These are phyloP conservation scores for Dioszegia hungarica DNA, from an alignment of 768 basidiomycete species.

Conservation along the genomic window DNA sequence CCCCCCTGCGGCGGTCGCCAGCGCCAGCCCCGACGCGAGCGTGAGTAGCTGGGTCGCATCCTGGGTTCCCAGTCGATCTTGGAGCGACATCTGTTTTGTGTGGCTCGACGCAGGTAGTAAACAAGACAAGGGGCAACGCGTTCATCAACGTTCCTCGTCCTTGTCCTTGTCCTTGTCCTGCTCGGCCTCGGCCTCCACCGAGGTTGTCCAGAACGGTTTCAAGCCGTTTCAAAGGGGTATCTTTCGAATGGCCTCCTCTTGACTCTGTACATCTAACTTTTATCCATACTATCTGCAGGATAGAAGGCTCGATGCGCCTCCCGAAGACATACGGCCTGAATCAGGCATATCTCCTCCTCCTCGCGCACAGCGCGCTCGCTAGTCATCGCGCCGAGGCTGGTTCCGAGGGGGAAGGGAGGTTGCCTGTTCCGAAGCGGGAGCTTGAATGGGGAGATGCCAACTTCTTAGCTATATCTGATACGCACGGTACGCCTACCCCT, in stretches of 20 bases:
- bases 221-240: not conserved
- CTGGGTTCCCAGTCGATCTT: constrained; percentile 32
- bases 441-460: constrained; percentile 87
- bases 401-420: not conserved
- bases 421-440: constrained; percentile 56
- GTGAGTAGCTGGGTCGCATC: constrained; percentile 30
- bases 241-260: not conserved
- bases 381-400: not conserved
- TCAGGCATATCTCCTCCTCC: too few species aligned
- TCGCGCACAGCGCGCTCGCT: too few species aligned
- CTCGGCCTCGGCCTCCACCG: constrained; percentile 7
- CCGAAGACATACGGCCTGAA: too few species aligned
- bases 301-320: too few species aligned
- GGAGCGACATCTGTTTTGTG: constrained; percentile 27
- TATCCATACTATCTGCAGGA: not conserved
- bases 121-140: not conserved
- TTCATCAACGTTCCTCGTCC: not conserved
- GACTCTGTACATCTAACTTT: not conserved
- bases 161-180: too few species aligned
- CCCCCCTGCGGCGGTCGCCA: constrained; percentile 17
- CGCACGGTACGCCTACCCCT: constrained; percentile 60
- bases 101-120: too few species aligned
- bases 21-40: constrained; percentile 21
- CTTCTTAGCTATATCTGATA: constrained; percentile 80
- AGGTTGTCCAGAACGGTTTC: not conserved